Percentiles rank a stretch among this genome's conserved stretches.
Conservation (phyloP, 176 grass and related monocot species). For the Aegilops longissima region DNA sequence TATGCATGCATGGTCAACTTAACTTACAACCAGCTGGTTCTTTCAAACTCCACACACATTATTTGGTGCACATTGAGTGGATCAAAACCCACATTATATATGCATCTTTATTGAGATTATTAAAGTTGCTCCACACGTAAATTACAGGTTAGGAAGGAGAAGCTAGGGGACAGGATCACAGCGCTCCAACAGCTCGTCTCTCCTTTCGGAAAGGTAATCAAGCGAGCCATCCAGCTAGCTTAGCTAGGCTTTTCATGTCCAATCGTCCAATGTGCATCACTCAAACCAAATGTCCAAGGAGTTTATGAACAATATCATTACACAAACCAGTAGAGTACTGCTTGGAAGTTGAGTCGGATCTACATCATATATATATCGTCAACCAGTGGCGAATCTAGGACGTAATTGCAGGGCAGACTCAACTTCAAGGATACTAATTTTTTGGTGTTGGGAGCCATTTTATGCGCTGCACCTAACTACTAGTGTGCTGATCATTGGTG, state of each 20-base stretch:
- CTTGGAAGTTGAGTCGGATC: slow-evolving; percentile 41
- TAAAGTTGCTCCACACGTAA: slow-evolving; percentile 23
- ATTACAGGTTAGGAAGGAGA: slow-evolving; percentile 99
- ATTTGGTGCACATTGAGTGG: slow-evolving; percentile 24
- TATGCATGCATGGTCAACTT: not conserved
- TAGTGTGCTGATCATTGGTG: no score
- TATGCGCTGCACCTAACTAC: no score
- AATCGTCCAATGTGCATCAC: slow-evolving; percentile 34
- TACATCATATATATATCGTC: not conserved
- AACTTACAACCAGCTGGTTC: not conserved
- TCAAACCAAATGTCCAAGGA: no score
- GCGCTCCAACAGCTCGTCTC: slow-evolving; percentile 97
- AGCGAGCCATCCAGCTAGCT: not conserved
- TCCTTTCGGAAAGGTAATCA: slow-evolving; percentile 99
- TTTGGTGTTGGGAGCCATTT: no score
- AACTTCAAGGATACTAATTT: no score
- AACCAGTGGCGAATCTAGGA: no score
- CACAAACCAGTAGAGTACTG: slow-evolving; percentile 18
- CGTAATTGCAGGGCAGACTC: no score
- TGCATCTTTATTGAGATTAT: not conserved
- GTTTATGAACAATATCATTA: not conserved
- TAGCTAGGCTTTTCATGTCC: slow-evolving; percentile 47
- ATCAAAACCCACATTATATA: not conserved
- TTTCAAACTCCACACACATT: not conserved
- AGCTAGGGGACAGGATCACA: slow-evolving; percentile 96